Percentiles rank a stretch among this genome's conserved stretches.
Conservation (phyloP, 768 basidiomycete species). For the Boletus rubroflammeus region DNA sequence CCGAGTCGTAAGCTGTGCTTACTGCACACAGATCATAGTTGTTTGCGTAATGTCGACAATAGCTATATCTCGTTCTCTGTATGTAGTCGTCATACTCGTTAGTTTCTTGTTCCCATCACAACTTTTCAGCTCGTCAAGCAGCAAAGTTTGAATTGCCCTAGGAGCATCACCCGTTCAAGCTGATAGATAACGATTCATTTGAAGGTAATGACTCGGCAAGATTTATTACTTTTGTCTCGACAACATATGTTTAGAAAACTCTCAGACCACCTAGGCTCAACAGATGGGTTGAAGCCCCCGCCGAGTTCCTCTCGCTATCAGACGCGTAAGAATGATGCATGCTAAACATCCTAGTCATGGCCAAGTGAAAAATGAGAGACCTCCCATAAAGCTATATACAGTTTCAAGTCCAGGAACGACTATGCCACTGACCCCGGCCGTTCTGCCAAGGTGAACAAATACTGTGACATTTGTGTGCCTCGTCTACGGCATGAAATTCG, state of each 20-base stretch:
- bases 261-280: neutral
- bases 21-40: neutral
- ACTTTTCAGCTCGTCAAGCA: neutral
- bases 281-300: neutral
- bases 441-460: neutral
- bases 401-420: neutral
- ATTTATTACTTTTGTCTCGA: neutral
- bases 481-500: neutral
- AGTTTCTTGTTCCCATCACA: neutral
- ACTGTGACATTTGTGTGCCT: neutral
- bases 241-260: neutral
- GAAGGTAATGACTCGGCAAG: neutral
- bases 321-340: too few species aligned
- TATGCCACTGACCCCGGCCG: neutral
- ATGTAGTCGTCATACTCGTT: constrained; percentile 17
- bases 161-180: too few species aligned
- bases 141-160: neutral
- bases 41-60: constrained; percentile 13
- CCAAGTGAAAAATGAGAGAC: neutral
- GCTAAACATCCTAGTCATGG: neutral
- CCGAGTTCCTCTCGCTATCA: neutral
- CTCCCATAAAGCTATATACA: neutral
- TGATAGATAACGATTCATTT: neutral
- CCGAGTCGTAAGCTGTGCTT: constrained; percentile 33
- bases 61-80: constrained; percentile 17